A percentile compares a stretch with the other conserved stretches of the same genome.
phyloP scores from a whole-genome alignment of 2,329 filamentous ascomycete genomes.

The Ophiosphaerella korrae region DNA sequence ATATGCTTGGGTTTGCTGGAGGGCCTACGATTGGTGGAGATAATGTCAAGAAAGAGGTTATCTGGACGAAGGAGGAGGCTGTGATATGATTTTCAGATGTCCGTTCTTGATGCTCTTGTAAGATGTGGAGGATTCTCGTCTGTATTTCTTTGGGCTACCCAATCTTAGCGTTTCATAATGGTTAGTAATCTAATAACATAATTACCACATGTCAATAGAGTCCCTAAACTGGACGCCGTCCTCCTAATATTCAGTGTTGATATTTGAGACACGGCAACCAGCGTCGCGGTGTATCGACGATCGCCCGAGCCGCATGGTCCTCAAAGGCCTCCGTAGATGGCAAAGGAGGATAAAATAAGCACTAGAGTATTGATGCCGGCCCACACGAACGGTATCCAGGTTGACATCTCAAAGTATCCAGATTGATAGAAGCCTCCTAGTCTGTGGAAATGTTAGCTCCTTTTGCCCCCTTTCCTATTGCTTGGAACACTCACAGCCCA shows the following conservation, averaged over 20 bases:
- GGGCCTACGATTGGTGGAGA: constrained; percentile 17
- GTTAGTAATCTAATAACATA: no score
- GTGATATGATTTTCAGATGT: constrained; percentile 10
- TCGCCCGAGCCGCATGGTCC: neutral
- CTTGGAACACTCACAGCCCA: constrained; percentile 65
- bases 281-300: neutral
- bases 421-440: constrained; percentile 80
- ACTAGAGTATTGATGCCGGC: constrained; percentile 81
- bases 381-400: constrained; percentile 92
- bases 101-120: neutral
- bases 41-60: constrained; percentile 29
- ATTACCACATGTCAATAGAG: no score
- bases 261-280: neutral
- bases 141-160: neutral
- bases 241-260: neutral
- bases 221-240: no score
- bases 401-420: constrained; percentile 88
- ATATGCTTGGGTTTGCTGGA: constrained; percentile 34
- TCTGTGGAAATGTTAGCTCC: constrained; percentile 50
- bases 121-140: neutral
- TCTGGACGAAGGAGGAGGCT: constrained; percentile 33
- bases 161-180: no score
- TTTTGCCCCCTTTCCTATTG: neutral
- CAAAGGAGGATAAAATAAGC: constrained; percentile 84
- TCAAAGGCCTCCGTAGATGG: constrained; percentile 85